Base-by-base conservation (phyloP, 352 stramenopile genomes). In the Phytophthora boehmeriae region DNA sequence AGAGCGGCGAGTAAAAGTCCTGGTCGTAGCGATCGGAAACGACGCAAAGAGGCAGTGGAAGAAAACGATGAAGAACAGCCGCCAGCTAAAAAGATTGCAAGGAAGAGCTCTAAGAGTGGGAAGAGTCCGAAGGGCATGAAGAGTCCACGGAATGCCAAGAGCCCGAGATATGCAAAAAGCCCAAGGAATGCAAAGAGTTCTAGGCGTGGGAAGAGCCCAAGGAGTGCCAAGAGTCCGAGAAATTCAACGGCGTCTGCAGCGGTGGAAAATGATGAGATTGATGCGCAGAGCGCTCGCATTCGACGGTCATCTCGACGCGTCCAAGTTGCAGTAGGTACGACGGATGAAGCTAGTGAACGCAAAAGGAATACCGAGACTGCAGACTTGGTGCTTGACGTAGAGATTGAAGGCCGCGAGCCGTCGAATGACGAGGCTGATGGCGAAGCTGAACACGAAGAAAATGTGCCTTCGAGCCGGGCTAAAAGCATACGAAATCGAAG, bases 381-480 rank as follows among this genome's bases (percentile, higher is more conserved):
- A n/a, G 80, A 88, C 35, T 54, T 90, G 55, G 78, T 87, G 35
- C 64, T 88, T 17, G 70, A 90, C 13, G 68, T 90, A 58, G 75
- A 88, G 27, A 67, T 88, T 17, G 59, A 56, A 58, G 68, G 60
- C n/a, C 45, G 44, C 17, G 48, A 63, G 23, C 35, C 52, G 25
- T 65, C 55, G 8, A 38, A 58, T 45, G 66, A 66, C 22, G 54
- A 34, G 20, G 54, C 36, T 22, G 23, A 51, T 11, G 42, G 23
- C 1, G 57, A 67, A 30, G 45, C 46, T 1, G 54, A 61, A 34
- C 62, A 60, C 3, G 52, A 64, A 19, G 46, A 59, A 2, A 52
- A 56, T 28, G 43, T 19, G 22, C n/a, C 50, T 8, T 30, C 45
- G 39, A 20, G 30, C 16, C 59, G 45, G 17, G 11, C 11, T 19